These are phyloP conservation scores for Penicillium argentinense DNA, from an alignment of 495 filamentous ascomycete species.

Conservation along the genomic window DNA sequence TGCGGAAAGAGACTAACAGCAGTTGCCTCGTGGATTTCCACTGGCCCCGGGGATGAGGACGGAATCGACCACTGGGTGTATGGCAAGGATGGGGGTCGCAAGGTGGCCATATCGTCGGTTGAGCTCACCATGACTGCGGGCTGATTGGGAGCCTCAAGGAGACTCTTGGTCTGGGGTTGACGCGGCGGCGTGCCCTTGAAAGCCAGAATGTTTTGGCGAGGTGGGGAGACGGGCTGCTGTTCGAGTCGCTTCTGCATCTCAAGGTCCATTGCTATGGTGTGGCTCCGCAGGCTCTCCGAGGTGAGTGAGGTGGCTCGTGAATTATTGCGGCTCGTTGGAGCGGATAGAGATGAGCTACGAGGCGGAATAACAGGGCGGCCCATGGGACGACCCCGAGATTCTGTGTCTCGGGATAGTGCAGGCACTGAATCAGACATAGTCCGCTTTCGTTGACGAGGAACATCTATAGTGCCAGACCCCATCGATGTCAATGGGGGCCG, in stretches of 20 bases:
- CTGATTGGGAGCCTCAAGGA: conserved; percentile 20
- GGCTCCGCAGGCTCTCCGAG: conserved; percentile 56
- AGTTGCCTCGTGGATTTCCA: conserved; percentile 70
- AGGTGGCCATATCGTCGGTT: conserved; percentile 34
- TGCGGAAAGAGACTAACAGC: conserved; percentile 83
- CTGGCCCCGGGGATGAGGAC: conserved; percentile 49
- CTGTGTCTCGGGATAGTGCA: conserved; percentile 20
- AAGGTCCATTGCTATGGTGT: conserved; percentile 46
- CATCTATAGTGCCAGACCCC: conserved; percentile 37
- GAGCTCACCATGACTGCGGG: conserved; percentile 29
- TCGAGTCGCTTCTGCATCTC: conserved; percentile 26
- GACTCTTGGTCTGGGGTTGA: conserved; percentile 2
- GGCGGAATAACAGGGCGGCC: conserved; percentile 60
- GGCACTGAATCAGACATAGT: conserved; percentile 42
- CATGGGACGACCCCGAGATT: conserved; percentile 27
- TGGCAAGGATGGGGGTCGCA: conserved; percentile 46
- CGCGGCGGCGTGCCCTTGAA: neutral
- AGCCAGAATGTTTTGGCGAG: conserved; percentile 21
- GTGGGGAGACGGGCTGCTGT: conserved; percentile 26
- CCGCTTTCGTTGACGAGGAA: conserved; percentile 30
- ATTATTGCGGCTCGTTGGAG: conserved; percentile 66
- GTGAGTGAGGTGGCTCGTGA: conserved; percentile 68
- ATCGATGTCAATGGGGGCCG: conserved; percentile 36
- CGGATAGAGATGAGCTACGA: conserved; percentile 64
- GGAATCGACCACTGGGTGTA: conserved; percentile 49